Conservation (phyloP, 148 eudicot species). For the Gaultheria prostrata region DNA sequence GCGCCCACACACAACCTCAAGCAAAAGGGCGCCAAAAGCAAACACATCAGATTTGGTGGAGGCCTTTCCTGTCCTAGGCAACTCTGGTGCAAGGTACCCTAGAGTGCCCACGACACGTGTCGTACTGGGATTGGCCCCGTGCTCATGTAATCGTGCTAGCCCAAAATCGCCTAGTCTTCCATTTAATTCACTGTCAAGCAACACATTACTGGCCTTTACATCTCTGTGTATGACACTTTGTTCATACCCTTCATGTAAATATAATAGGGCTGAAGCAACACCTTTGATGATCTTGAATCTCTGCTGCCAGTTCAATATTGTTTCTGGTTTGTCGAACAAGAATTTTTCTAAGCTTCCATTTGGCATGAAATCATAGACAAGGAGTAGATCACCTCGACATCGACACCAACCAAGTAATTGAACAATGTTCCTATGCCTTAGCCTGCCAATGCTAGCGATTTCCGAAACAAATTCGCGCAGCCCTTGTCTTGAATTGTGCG, state of each 20-base stretch:
- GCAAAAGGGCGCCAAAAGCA: conserved; percentile 42
- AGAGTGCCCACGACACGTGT: conserved; percentile 56
- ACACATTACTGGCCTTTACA: conserved; percentile 62
- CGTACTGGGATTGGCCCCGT: conserved; percentile 43
- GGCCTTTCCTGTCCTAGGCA: conserved; percentile 43
- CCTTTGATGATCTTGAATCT: conserved; percentile 51
- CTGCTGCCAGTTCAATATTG: conserved; percentile 38
- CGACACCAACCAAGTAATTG: conserved; percentile 50
- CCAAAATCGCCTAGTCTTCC: conserved; percentile 65
- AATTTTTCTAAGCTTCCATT: conserved; percentile 60
- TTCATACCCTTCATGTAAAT: conserved; percentile 58
- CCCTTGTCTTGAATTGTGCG: conserved; percentile 46
- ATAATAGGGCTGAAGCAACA: conserved; percentile 44
- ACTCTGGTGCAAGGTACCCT: conserved; percentile 62
- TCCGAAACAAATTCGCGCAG: conserved; percentile 43
- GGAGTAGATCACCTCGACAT: conserved; percentile 37
- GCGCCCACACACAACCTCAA: conserved; percentile 47
- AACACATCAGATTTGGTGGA: conserved; percentile 52
- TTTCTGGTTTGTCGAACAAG: conserved; percentile 23
- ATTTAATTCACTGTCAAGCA: conserved; percentile 52
- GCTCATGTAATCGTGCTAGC: conserved; percentile 58
- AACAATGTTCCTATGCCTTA: conserved; percentile 45
- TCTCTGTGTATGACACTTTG: conserved; percentile 60
- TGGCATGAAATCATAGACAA: conserved; percentile 65
- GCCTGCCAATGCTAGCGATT: conserved; percentile 39